Evolutionary conservation across 2,329 filamentous ascomycete species (phyloP).

Genomic region (Aspergillus sp.): DNA sequence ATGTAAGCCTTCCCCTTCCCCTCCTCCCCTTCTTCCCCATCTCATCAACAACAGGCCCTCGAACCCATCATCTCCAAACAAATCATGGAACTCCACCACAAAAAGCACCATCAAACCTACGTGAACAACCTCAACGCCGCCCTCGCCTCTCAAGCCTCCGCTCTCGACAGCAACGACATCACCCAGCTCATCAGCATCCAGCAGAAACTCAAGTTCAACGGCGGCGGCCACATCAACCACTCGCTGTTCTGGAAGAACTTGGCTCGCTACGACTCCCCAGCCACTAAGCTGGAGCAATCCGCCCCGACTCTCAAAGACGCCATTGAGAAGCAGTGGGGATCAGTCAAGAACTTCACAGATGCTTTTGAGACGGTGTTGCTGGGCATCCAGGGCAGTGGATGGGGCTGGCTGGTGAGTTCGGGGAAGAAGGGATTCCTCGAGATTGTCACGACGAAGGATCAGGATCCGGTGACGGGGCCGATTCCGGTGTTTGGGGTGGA

Average conservation of each 20-base stretch:
- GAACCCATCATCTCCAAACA: constrained; percentile 77
- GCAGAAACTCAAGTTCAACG: constrained; percentile 79
- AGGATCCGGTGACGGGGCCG: constrained; percentile 77
- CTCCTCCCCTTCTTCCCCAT: no score
- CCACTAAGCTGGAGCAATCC: constrained; percentile 59
- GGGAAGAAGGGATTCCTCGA: constrained; percentile 60
- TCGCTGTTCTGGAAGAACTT: constrained; percentile 89
- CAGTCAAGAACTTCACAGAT: constrained; percentile 64
- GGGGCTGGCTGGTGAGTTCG: constrained; percentile 80
- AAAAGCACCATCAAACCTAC: constrained; percentile 91
- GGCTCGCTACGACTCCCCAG: constrained; percentile 59
- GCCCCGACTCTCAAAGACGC: constrained; percentile 61
- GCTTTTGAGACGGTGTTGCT: constrained; percentile 68
- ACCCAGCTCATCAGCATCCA: constrained; percentile 68
- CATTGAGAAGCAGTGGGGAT: constrained; percentile 69
- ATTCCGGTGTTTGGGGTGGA: constrained; percentile 79
- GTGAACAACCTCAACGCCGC: constrained; percentile 85
- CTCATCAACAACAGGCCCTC: constrained; percentile 60
- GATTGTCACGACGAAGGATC: constrained; percentile 82
- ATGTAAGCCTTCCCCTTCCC: constrained; percentile 55
- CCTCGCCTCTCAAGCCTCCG: constrained; percentile 63
- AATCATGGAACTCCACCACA: constrained; percentile 95
- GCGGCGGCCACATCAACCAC: constrained; percentile 92
- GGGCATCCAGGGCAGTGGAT: constrained; percentile 78
- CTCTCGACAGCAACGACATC: constrained; percentile 60